Evolutionary conservation across 306 rosid species (phyloP), one percentile per base, ranked within the genome.

Genomic region (Prunus davidiana): DNA sequence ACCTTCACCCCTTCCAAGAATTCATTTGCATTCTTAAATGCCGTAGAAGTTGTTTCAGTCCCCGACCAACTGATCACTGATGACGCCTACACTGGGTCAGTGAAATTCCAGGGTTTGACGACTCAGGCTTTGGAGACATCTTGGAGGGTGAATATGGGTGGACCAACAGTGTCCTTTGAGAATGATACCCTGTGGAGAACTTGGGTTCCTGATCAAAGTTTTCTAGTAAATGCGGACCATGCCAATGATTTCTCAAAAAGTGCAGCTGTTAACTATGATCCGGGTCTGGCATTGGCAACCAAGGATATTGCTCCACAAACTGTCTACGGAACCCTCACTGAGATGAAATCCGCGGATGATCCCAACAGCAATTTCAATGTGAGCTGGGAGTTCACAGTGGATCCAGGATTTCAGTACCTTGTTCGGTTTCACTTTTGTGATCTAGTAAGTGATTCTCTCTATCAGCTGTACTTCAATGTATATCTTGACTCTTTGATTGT

Each of bases 121-220:
- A 51, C 75, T 28, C 75, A 72, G 64, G 86, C 98, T 32, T 24
- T 92, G 25, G 93, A 92, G 85, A 94, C 96, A n/a, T 89, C 87
- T 79, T 80, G 79, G 79, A 89, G 98, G 88, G 86, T 94, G 74
- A 94, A 91, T 82, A 89, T 94, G 98, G 98, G 98, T 64, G 97
- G 97, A 70, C 91, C 93, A 18, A 67, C 19, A 16, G 88, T 94
- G n/a, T 77, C 92, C 15, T 65, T 80, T 24, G 78, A 64, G 69
- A 75, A 52, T 54, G 98, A 94, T 58, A 84, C 96, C 27, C 95
- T 94, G 73, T 68, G 84, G 52, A 78, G 98, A 76, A 90, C 80
- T 72, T 94, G 98, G 98, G 82, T 90, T 80, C 74, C 93, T 6
- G 98, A 92, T 60, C 54, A 52, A 52, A 57, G 73, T 5, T 91